Conservation (phyloP, 116 monocot genomes). For the Papilionanthe hybrid region DNA sequence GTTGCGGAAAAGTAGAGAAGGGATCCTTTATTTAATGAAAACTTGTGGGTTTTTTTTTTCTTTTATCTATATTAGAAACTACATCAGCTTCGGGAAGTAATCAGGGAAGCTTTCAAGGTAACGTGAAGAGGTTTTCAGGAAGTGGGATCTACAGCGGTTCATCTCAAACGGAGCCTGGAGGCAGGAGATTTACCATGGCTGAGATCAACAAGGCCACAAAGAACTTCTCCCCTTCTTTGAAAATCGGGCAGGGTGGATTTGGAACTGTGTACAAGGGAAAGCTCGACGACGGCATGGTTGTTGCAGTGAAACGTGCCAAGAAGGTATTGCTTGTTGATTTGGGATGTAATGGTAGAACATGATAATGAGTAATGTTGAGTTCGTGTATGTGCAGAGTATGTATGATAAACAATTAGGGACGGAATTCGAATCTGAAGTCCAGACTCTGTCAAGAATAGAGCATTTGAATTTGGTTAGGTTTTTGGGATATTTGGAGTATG, state of each 20-base stretch:
- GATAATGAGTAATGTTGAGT: not conserved
- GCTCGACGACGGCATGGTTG: conserved; percentile 52
- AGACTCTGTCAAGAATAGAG: conserved; percentile 47
- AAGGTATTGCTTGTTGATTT: conserved; percentile 50
- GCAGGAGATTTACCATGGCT: conserved; percentile 32
- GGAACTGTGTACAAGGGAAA: conserved; percentile 67
- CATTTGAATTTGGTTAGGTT: conserved; percentile 74
- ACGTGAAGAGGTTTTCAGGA: conserved; percentile 8
- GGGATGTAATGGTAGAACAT: not conserved
- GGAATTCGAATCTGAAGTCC: conserved; percentile 58
- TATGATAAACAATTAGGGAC: conserved; percentile 26
- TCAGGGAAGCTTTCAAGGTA: conserved; percentile 6
- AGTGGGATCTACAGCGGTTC: conserved; percentile 12
- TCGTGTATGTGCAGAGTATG: conserved; percentile 14
- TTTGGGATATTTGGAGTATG: conserved; percentile 58
- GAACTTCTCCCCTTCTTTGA: conserved; percentile 49
- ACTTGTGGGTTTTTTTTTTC: not conserved
- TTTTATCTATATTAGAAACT: no score
- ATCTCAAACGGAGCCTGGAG: conserved; percentile 13
- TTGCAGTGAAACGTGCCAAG: conserved; percentile 80
- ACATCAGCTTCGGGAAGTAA: no score
- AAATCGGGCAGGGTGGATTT: conserved; percentile 72
- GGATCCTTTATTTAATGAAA: not conserved
- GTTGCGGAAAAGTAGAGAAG: not conserved
- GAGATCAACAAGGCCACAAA: conserved; percentile 61